Conservation (phyloP, 1,139 yeast species). For the Geotrichum bryndzae region DNA sequence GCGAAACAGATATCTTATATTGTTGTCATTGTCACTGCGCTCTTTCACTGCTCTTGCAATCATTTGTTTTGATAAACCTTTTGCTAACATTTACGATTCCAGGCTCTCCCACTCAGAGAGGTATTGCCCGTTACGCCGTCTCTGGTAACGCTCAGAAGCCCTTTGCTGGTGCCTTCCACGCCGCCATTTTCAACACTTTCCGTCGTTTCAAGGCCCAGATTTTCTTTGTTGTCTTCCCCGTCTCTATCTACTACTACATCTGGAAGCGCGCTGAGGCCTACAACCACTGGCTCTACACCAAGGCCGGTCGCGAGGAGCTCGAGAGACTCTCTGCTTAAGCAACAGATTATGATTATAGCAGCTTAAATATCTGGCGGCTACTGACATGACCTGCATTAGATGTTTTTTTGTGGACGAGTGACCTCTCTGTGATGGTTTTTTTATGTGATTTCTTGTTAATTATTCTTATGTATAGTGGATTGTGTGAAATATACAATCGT, state of each 20-base stretch:
- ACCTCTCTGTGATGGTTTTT: background rate
- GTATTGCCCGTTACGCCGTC: constrained; percentile 55
- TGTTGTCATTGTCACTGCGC: too few relatives aligned
- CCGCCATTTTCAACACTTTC: constrained; percentile 85
- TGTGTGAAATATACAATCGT: background rate
- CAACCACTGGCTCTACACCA: constrained; percentile 92
- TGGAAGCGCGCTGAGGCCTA: constrained; percentile 87
- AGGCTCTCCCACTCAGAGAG: constrained; percentile 26
- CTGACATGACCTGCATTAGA: background rate
- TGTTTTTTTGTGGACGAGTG: background rate
- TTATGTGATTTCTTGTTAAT: background rate
- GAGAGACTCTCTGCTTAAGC: constrained; percentile 38
- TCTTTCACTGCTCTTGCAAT: background rate
- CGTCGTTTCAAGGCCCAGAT: constrained; percentile 90
- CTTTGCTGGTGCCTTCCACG: constrained; percentile 77
- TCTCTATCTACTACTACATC: constrained; percentile 71
- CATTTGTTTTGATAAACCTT: background rate
- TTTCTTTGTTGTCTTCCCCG: constrained; percentile 73
- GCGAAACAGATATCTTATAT: too few relatives aligned
- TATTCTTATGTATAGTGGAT: background rate
- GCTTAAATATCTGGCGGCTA: background rate
- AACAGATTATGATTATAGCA: constrained; percentile 7
- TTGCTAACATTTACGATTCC: constrained; percentile 5
- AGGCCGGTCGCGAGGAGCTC: constrained; percentile 94
- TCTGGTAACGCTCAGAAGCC: constrained; percentile 94